Evolutionary conservation across 805 yeast genomes (phyloP), one percentile per base, ranked within the genome.

Genomic region (Candida sanyiensis): DNA sequence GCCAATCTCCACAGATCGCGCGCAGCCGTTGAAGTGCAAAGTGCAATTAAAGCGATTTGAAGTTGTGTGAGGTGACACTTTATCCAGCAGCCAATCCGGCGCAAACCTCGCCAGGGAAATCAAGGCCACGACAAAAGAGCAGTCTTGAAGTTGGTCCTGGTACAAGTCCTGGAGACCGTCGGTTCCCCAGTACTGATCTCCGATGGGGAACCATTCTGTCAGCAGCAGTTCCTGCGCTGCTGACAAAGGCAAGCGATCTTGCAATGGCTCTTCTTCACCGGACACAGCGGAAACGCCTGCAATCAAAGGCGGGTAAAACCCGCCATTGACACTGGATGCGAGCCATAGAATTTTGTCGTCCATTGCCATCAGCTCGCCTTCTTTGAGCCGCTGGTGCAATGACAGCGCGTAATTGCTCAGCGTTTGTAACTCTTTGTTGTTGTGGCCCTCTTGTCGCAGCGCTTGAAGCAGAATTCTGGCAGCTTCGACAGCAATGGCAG

Each of bases 91-190:
- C 4, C 24, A 3, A 1, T 34, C 12, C 8, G 42, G 28, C 25
- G 50, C 46, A 17, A 52, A 51, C 15, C 58, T 56, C 0, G 64
- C 52, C 1, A 79, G 58, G 1, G 85, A 73, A 12, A 83, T 61
- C 12, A 84, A 51, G 0, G 89, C 67, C 2, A 88, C 77, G 3
- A 85, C 84, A 52, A 85, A 75, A 0, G 95, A 83, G 58, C 95
- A 86, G 56, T 85, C 80, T 7, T 76, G 64, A n/a, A 74, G 51
- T 2, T 62, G 45, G 40, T 73, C 79, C 48, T 77, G 82, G 49
- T 63, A 68, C 10, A 76, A 36, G 20, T 59, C 54, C 1, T 38
- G 37, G 12, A 66, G 2, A 0, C 59, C 58, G 6, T 42, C 35
- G 3, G 28, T 12, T 1, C 47, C 29, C 58, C 58, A 55, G 19